A percentile compares a stretch with the other conserved stretches of the same genome.
phyloP scores from a whole-genome alignment of 306 rosid genomes.

The Parietaria judaica region DNA sequence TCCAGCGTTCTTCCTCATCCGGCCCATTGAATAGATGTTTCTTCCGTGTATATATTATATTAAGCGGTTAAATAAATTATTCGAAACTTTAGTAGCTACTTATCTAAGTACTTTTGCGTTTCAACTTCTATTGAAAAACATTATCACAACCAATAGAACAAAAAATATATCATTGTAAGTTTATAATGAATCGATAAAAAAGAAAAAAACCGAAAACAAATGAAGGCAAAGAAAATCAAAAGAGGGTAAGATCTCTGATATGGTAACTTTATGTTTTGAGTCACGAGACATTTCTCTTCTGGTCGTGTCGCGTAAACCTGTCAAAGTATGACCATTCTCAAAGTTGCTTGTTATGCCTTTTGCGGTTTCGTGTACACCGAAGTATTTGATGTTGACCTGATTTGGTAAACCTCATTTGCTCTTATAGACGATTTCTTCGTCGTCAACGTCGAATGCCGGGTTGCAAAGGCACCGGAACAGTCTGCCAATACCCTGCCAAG shows the following conservation, averaged over 20 bases:
- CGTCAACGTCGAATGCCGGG: conserved; percentile 97
- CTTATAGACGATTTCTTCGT: conserved; percentile 79
- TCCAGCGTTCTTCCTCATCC: conserved; percentile 28
- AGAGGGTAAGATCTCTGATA: no score
- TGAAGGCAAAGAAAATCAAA: no score
- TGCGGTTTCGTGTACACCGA: not conserved
- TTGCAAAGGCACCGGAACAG: conserved; percentile 95
- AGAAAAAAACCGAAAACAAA: no score
- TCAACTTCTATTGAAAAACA: no score
- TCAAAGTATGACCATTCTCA: not conserved
- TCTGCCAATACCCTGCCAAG: conserved; percentile 70
- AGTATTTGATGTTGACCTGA: no score
- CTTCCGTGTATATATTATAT: not conserved
- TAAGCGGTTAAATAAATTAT: not conserved
- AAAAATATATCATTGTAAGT: no score
- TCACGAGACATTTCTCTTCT: not conserved
- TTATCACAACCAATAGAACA: no score
- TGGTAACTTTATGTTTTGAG: no score
- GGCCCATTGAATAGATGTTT: conserved; percentile 46
- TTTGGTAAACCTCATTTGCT: conserved; percentile 37
- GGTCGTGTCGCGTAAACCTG: not conserved
- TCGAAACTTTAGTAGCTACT: no score
- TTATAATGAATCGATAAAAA: no score
- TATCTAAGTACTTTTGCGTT: no score
- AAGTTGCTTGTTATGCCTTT: not conserved